Base-by-base conservation (phyloP, 192 early-diverging fungal genomes). In the Mortierella alpina region DNA sequence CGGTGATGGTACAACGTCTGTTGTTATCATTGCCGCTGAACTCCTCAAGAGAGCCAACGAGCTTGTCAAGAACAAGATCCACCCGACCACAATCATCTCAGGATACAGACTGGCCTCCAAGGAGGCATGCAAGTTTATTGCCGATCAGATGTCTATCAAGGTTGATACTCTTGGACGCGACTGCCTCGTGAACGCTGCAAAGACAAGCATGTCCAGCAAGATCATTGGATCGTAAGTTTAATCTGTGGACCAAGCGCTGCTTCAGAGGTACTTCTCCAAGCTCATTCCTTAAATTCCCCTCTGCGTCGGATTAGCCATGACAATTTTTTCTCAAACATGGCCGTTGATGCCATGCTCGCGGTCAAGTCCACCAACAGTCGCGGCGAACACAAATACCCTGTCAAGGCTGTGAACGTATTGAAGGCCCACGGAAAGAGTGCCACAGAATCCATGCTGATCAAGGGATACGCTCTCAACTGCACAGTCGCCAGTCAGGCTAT, bases 11-110 rank as follows among this genome's bases (percentile, higher is more conserved):
- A 99, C 98, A 15, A 99, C 98, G 1, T 98, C 97, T 2, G 98
- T 99, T 10, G 98, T 99, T 4, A 97, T 99, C 71, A 96, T 99
- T 75, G 98, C 98, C 7, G 95, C 98, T 11, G 98, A 99, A 86
- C 88, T 99, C 41, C 88, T 99, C 81, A 89, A 92, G 54, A 88
- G 98, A 59, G 98, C 96, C 59, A 98, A 98, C 82, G 98, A 99
- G 66, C 89, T 99, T 49, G 93, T 98, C 62, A 98, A 98, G 88
- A 97, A 97, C 91, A 95, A 95, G 84, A 98, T 99, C 78, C 98
- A 99, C 83, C 98, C 98, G 15, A 97, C 97, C 8, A 98, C 97
- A 20, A 95, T 99, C 72, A 99, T 99, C 69, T 91, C 94, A 17
- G 98, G 98, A 47, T 99, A 97, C 87, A 89, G 98, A 63, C 77